Evolutionary conservation across 2,329 filamentous ascomycete genomes (phyloP).

Genomic region (Cylindrodendrum hubeiense): DNA sequence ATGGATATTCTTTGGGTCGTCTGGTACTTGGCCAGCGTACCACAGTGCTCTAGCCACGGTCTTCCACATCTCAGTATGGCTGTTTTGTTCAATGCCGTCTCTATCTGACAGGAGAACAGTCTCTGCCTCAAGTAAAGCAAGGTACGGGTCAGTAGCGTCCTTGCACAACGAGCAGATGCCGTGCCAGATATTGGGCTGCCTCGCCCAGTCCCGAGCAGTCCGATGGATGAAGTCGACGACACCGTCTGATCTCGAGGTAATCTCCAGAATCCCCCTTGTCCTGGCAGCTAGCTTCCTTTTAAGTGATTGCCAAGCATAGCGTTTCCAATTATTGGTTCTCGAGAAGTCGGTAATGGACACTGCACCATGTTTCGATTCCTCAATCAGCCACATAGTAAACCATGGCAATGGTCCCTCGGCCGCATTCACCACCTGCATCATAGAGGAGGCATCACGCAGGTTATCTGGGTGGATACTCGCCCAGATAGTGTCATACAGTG

Average conservation of each 20-base stretch:
- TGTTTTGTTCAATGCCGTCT: neutral
- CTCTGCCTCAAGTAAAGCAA: neutral
- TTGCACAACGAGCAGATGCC: neutral
- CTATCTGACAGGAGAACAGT: neutral
- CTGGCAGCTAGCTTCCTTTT: neutral
- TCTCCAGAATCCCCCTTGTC: neutral
- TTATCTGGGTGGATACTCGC: neutral
- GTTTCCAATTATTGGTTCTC: neutral
- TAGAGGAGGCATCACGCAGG: neutral
- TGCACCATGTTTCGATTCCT: neutral
- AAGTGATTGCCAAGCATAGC: neutral
- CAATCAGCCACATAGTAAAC: neutral
- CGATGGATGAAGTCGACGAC: slow-evolving; percentile 1
- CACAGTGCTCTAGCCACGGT: neutral
- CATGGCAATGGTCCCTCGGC: neutral
- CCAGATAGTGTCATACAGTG: neutral
- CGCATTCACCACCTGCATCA: neutral
- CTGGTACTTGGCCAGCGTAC: neutral
- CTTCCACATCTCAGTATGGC: neutral
- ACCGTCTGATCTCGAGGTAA: neutral
- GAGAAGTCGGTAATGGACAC: neutral
- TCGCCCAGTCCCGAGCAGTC: neutral
- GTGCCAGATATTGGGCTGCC: neutral
- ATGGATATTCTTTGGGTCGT: neutral
- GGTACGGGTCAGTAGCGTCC: neutral